phyloP scores from a whole-genome alignment of 2,329 filamentous ascomycete genomes.

The Lecanoromycetidae sp. region DNA sequence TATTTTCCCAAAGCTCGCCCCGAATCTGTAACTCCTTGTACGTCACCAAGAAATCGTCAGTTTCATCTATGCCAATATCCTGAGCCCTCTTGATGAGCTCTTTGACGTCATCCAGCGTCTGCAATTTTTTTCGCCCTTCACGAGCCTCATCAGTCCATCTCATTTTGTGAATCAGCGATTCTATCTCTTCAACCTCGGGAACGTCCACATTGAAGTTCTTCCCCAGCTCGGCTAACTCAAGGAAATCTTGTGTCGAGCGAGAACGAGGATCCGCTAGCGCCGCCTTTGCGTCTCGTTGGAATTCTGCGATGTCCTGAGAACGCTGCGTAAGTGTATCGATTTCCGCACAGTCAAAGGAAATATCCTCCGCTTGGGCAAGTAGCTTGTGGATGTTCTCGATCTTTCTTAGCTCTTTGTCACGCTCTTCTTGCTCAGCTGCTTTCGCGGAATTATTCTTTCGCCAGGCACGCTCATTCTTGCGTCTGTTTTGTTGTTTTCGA shows the following conservation, averaged over 20 bases:
- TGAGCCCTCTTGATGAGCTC: constrained; percentile 67
- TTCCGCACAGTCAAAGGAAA: constrained; percentile 89
- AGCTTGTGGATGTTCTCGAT: constrained; percentile 80
- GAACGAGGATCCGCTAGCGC: constrained; percentile 55
- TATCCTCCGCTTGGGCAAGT: constrained; percentile 67
- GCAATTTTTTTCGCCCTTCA: constrained; percentile 48
- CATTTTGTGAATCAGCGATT: constrained; percentile 68
- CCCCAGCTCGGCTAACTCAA: constrained; percentile 82
- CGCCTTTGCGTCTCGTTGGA: constrained; percentile 62
- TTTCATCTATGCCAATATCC: constrained; percentile 64
- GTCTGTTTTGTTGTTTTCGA: constrained; percentile 91
- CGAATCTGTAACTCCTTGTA: constrained; percentile 64
- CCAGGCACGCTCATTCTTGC: constrained; percentile 85
- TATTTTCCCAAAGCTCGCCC: constrained; percentile 81
- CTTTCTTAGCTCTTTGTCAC: constrained; percentile 71
- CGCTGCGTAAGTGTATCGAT: constrained; percentile 77
- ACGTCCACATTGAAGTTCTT: constrained; percentile 84
- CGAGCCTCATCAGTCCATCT: constrained; percentile 77
- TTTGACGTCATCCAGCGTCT: constrained; percentile 66
- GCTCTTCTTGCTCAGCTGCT: constrained; percentile 71
- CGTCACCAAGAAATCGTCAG: constrained; percentile 65
- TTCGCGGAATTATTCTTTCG: constrained; percentile 58
- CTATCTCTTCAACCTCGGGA: constrained; percentile 72
- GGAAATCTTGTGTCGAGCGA: constrained; percentile 60
- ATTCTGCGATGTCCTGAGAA: constrained; percentile 69